Percentiles rank a stretch among this genome's conserved stretches.
Evolutionary conservation across 2,329 filamentous ascomycete species (phyloP).

Genomic region (Hymenoscyphus fructigenus): DNA sequence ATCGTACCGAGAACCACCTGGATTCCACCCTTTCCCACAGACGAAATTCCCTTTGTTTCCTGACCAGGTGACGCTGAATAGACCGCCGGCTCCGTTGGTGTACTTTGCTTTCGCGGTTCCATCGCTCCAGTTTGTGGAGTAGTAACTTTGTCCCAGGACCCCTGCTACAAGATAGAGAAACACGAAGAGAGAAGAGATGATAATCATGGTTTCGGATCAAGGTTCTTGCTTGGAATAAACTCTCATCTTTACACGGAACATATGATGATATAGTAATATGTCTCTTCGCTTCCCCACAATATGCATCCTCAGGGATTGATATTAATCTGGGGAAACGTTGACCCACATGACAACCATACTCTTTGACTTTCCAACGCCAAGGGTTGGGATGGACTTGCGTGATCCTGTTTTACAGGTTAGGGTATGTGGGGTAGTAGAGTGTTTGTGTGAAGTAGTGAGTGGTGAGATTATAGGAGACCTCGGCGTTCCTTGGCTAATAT

Average conservation of each 20-base stretch:
- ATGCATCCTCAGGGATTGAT: background rate
- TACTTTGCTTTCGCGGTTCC: slow-evolving; percentile 50
- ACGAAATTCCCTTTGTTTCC: slow-evolving; percentile 47
- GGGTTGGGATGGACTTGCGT: background rate
- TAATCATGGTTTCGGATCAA: slow-evolving; percentile 20
- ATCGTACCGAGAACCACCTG: slow-evolving; percentile 35
- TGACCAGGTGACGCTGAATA: slow-evolving; percentile 51
- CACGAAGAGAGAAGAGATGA: slow-evolving; percentile 23
- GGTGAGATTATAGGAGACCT: background rate
- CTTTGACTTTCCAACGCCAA: background rate
- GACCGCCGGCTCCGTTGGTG: slow-evolving; percentile 52
- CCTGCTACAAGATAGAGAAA: slow-evolving; percentile 12
- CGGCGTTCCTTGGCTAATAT: background rate
- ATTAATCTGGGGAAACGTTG: background rate
- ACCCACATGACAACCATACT: background rate
- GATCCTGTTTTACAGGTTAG: background rate
- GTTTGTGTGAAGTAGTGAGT: background rate
- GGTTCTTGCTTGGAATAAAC: background rate
- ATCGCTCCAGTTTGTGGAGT: slow-evolving; percentile 61
- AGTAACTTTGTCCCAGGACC: slow-evolving; percentile 46
- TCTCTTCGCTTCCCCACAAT: background rate
- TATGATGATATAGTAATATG: background rate
- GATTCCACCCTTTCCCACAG: slow-evolving; percentile 51
- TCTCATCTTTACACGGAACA: background rate
- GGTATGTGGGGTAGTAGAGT: background rate